A percentile compares a stretch with the other conserved stretches of the same genome.
Conservation (phyloP, 2,329 filamentous ascomycete species). For the Spiromastix sp. region DNA sequence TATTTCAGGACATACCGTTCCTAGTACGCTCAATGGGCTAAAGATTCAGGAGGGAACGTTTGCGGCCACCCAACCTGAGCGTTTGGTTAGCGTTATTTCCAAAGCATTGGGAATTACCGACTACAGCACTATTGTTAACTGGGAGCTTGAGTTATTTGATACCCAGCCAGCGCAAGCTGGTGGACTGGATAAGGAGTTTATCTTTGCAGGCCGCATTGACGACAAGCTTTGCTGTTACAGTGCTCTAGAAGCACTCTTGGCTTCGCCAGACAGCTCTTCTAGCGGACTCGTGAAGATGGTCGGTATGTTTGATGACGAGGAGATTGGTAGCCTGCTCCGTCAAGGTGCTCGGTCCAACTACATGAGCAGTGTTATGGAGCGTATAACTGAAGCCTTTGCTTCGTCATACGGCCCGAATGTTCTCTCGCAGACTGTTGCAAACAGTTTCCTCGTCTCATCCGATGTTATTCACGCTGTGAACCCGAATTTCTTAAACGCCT, state of each 20-base stretch:
- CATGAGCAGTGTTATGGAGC: slow-evolving; percentile 68
- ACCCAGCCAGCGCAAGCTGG: slow-evolving; percentile 72
- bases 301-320: slow-evolving; percentile 93
- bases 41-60: slow-evolving; percentile 53
- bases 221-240: slow-evolving; percentile 97
- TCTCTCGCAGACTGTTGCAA: slow-evolving; percentile 73
- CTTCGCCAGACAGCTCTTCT: slow-evolving; percentile 44
- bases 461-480: slow-evolving; percentile 93
- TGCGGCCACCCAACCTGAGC: slow-evolving; percentile 70
- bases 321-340: slow-evolving; percentile 82
- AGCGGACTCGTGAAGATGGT: slow-evolving; percentile 70
- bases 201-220: slow-evolving; percentile 90
- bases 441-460: slow-evolving; percentile 82
- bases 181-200: slow-evolving; percentile 83
- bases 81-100: slow-evolving; percentile 73
- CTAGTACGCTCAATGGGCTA: slow-evolving; percentile 21
- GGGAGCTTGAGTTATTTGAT: slow-evolving; percentile 95
- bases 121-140: slow-evolving; percentile 72
- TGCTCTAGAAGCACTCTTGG: slow-evolving; percentile 72
- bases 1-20: slow-evolving; percentile 23
- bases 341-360: slow-evolving; percentile 89
- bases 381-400: slow-evolving; percentile 58
- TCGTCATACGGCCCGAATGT: slow-evolving; percentile 41
- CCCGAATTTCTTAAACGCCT: slow-evolving; percentile 79
- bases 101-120: slow-evolving; percentile 64